Conservation (phyloP, 2,329 filamentous ascomycete genomes). For the Diaporthe eres region DNA sequence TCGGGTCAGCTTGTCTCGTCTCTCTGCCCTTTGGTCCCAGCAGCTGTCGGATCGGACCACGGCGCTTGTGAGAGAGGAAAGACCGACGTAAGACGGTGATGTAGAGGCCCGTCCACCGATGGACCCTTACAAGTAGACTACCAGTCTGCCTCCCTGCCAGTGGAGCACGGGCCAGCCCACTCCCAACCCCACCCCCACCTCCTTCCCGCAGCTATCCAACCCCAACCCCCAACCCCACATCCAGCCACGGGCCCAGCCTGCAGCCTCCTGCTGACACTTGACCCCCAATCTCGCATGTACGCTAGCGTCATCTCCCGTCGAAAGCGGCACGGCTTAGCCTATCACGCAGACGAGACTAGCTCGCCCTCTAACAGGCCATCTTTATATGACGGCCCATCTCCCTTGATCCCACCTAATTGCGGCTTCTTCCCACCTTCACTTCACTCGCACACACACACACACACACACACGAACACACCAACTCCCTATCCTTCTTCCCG, state of each 20-base stretch:
- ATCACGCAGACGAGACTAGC: slow-evolving; percentile 6
- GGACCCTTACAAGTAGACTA: not conserved
- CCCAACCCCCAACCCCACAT: slow-evolving; percentile 14
- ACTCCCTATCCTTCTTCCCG: not conserved
- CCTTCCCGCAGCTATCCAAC: not conserved
- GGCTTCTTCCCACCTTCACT: not conserved
- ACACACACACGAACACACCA: not conserved
- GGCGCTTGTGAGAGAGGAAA: slow-evolving; percentile 39
- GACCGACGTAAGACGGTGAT: slow-evolving; percentile 35
- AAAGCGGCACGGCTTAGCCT: not conserved
- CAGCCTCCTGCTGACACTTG: not conserved
- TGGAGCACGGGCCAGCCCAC: slow-evolving; percentile 1
- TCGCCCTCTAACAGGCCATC: slow-evolving; percentile 1
- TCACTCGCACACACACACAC: not conserved
- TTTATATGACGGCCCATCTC: slow-evolving; percentile 13
- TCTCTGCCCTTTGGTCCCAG: not conserved
- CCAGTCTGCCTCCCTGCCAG: no score
- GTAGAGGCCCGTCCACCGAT: slow-evolving; percentile 37
- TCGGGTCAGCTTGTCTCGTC: not conserved
- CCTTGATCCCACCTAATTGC: not conserved
- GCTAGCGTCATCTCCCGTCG: slow-evolving; percentile 9
- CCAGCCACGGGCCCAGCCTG: not conserved
- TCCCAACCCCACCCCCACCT: not conserved
- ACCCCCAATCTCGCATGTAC: no score
- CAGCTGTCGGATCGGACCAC: slow-evolving; percentile 37